phyloP scores from a whole-genome alignment of 1,284 basidiomycete species.

The Calocybe gambosa region DNA sequence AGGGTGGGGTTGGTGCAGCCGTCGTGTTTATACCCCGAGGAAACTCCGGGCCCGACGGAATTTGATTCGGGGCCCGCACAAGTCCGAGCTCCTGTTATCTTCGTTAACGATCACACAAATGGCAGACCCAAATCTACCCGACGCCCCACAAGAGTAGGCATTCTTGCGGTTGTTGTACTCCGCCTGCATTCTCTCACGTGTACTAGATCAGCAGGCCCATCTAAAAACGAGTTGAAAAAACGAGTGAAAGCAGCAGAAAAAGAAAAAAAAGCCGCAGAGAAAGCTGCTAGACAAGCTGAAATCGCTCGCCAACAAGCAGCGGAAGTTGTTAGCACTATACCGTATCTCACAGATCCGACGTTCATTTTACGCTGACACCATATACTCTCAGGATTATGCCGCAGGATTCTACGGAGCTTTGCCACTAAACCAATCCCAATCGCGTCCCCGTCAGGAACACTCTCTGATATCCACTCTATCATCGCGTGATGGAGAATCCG shows the following conservation, averaged over 20 bases:
- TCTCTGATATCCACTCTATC: constrained; percentile 67
- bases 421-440: constrained; percentile 90
- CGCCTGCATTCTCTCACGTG: neutral
- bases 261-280: constrained; percentile 83
- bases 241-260: constrained; percentile 91
- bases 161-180: neutral
- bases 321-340: constrained; percentile 50
- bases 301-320: constrained; percentile 70
- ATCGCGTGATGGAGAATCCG: constrained; percentile 69
- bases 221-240: constrained; percentile 93
- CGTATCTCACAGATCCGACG: constrained; percentile 2
- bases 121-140: constrained; percentile 9
- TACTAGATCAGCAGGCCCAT: constrained; percentile 42
- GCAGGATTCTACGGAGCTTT: constrained; percentile 85
- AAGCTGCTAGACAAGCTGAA: constrained; percentile 73
- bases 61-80: constrained; percentile 1
- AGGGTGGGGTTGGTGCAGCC: constrained; percentile 12
- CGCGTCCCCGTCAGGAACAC: constrained; percentile 43
- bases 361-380: constrained; percentile 9
- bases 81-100: constrained; percentile 10
- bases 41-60: neutral
- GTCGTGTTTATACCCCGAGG: neutral
- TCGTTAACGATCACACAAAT: constrained; percentile 7
- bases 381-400: constrained; percentile 75
- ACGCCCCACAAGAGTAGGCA: constrained; percentile 19